Percentiles rank a stretch among this genome's conserved stretches.
Conservation (phyloP, 1,139 yeast species). For the Entelexis sorbosivorans region DNA sequence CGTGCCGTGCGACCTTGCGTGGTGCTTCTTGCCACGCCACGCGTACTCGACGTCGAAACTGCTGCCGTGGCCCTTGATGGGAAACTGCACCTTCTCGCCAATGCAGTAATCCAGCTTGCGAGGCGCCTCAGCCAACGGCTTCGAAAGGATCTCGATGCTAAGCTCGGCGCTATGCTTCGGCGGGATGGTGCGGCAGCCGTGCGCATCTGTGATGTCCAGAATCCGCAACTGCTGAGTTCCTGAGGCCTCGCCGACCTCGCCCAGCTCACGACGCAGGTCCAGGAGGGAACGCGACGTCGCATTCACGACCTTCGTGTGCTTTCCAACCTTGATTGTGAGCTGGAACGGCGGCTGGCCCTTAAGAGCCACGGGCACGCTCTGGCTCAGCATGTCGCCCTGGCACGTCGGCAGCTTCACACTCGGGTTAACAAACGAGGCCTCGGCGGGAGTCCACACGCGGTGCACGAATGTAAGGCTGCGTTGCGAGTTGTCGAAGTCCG, state of each 20-base stretch:
- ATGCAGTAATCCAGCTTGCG: constrained; percentile 44
- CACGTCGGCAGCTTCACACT: constrained; percentile 38
- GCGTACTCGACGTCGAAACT: constrained; percentile 68
- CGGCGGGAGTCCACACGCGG: constrained; percentile 32
- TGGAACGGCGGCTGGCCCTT: constrained; percentile 57
- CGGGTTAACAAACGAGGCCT: constrained; percentile 43
- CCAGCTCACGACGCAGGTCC: constrained; percentile 36
- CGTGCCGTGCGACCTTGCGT: constrained; percentile 41
- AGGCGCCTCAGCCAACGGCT: constrained; percentile 10
- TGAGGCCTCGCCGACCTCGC: constrained; percentile 32
- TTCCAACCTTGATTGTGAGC: constrained; percentile 29
- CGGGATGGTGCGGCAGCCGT: constrained; percentile 11
- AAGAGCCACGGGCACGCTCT: constrained; percentile 32
- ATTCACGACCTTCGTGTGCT: constrained; percentile 1
- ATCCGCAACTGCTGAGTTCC: constrained; percentile 35
- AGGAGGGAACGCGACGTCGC: constrained; percentile 25
- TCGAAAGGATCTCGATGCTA: constrained; percentile 6
- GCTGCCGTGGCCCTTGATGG: constrained; percentile 69
- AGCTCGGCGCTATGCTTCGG: neutral
- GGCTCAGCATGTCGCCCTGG: constrained; percentile 28
- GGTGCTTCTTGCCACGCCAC: constrained; percentile 53
- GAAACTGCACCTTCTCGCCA: constrained; percentile 76
- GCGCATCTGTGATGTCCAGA: constrained; percentile 31
- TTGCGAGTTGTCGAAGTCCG: constrained; percentile 38
- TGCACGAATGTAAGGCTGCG: constrained; percentile 40